A percentile compares a stretch with the other conserved stretches of the same genome.
phyloP scores from a whole-genome alignment of 2,329 filamentous ascomycete species.

The Beauveria bassiana region DNA sequence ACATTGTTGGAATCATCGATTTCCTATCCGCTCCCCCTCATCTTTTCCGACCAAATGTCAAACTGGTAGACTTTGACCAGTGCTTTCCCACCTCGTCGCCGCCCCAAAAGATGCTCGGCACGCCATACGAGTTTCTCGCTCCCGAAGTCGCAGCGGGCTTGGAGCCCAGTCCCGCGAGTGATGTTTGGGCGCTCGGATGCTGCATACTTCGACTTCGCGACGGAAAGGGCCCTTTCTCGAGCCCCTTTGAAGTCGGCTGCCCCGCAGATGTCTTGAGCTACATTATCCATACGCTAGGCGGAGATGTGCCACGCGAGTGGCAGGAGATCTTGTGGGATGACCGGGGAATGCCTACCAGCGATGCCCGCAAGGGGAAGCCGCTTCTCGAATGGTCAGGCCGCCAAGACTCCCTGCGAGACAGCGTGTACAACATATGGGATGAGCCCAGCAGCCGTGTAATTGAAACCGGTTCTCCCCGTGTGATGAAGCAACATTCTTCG shows the following conservation, averaged over 20 bases:
- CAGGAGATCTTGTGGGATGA: neutral
- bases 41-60: constrained; percentile 15
- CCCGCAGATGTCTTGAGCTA: neutral
- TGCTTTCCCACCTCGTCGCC: constrained; percentile 15
- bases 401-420: neutral
- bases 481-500: neutral
- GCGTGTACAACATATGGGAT: constrained; percentile 9
- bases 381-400: neutral
- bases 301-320: neutral
- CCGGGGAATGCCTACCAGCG: neutral
- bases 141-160: constrained; percentile 17
- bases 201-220: constrained; percentile 6
- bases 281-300: neutral
- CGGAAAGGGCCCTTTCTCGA: neutral
- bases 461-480: neutral
- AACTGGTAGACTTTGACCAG: constrained; percentile 18
- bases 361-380: neutral
- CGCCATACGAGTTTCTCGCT: constrained; percentile 3
- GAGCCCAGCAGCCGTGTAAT: constrained; percentile 13
- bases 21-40: constrained; percentile 14
- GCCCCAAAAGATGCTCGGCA: constrained; percentile 15
- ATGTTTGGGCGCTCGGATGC: constrained; percentile 2
- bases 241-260: neutral
- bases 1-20: constrained; percentile 17
- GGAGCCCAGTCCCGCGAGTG: constrained; percentile 12